Conservation (phyloP, 1,139 yeast species). For the Kodamaea fungicola region DNA sequence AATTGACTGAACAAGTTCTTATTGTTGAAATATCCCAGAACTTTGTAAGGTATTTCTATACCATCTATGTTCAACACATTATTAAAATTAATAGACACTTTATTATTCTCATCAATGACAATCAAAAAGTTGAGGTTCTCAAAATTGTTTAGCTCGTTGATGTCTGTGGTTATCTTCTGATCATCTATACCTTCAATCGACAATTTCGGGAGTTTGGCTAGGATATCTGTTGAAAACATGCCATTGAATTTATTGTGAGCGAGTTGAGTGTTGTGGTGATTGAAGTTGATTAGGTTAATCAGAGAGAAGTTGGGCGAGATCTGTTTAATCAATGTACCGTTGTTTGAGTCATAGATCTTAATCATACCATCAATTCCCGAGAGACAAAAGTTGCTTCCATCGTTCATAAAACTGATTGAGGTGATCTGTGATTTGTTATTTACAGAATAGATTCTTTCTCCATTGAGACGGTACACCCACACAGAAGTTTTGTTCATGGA, state of each 20-base stretch:
- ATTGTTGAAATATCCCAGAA: constrained; percentile 15
- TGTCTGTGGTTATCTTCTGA: constrained; percentile 6
- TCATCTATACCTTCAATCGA: constrained; percentile 9
- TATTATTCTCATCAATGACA: constrained; percentile 19
- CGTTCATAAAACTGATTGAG: constrained; percentile 32
- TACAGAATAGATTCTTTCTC: constrained; percentile 52
- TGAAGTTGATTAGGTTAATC: constrained; percentile 27
- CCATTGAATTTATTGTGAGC: constrained; percentile 10
- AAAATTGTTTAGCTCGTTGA: constrained; percentile 10
- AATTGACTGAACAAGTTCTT: constrained; percentile 28
- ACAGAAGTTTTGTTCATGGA: constrained; percentile 47
- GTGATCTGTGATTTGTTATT: constrained; percentile 35
- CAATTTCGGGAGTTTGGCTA: constrained; percentile 27
- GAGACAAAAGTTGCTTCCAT: constrained; percentile 42
- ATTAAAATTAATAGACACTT: constrained; percentile 30
- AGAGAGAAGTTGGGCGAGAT: constrained; percentile 16
- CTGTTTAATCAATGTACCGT: constrained; percentile 36
- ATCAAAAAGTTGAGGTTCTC: constrained; percentile 22
- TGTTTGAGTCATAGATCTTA: constrained; percentile 48
- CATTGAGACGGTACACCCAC: constrained; percentile 53
- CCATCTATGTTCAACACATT: constrained; percentile 26
- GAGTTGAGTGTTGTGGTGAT: constrained; percentile 5
- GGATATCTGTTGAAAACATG: constrained; percentile 23
- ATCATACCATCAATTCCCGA: constrained; percentile 43
- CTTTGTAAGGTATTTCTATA: constrained; percentile 15